Percentiles rank a stretch among this genome's conserved stretches.
Evolutionary conservation across 495 filamentous ascomycete genomes (phyloP).

Genomic region (Hypoxylon fragiforme): DNA sequence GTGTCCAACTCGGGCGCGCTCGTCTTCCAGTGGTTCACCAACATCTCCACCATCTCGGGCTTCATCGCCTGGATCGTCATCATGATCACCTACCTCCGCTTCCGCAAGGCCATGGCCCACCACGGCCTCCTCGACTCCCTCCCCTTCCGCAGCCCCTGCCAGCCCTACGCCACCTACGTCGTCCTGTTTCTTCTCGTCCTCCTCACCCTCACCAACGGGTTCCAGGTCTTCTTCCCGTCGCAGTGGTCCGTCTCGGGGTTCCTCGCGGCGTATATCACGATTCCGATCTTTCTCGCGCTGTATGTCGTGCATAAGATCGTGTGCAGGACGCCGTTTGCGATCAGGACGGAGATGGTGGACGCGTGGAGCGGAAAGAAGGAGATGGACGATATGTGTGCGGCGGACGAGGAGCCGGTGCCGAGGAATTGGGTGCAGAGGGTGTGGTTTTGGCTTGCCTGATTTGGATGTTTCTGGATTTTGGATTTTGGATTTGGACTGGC

Average conservation of each 20-base stretch:
- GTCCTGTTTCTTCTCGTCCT: slow-evolving; percentile 42
- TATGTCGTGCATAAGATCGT: slow-evolving; percentile 48
- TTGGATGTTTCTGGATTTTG: not conserved
- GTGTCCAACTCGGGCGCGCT: slow-evolving; percentile 55
- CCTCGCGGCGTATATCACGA: slow-evolving; percentile 53
- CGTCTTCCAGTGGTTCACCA: slow-evolving; percentile 65
- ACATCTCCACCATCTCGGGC: slow-evolving; percentile 53
- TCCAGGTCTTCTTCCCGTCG: slow-evolving; percentile 46
- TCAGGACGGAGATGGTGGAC: slow-evolving; percentile 44
- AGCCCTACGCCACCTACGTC: slow-evolving; percentile 48
- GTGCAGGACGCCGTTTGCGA: slow-evolving; percentile 38
- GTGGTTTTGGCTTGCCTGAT: slow-evolving; percentile 54
- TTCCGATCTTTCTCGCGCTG: slow-evolving; percentile 47
- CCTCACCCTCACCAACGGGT: slow-evolving; percentile 53
- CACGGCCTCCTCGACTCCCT: slow-evolving; percentile 43
- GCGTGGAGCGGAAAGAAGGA: slow-evolving; percentile 54
- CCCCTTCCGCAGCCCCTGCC: slow-evolving; percentile 44
- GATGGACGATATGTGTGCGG: slow-evolving; percentile 50
- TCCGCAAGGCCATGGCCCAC: slow-evolving; percentile 47
- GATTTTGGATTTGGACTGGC: too few species aligned
- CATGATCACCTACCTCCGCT: slow-evolving; percentile 52
- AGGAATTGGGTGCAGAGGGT: slow-evolving; percentile 46
- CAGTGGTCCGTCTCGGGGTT: slow-evolving; percentile 45
- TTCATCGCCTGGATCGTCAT: slow-evolving; percentile 56
- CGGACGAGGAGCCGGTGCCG: slow-evolving; percentile 42